These are phyloP conservation scores for Paraconiothyrium sp. DNA, from an alignment of 2,329 filamentous ascomycete species.

Conservation along the genomic window DNA sequence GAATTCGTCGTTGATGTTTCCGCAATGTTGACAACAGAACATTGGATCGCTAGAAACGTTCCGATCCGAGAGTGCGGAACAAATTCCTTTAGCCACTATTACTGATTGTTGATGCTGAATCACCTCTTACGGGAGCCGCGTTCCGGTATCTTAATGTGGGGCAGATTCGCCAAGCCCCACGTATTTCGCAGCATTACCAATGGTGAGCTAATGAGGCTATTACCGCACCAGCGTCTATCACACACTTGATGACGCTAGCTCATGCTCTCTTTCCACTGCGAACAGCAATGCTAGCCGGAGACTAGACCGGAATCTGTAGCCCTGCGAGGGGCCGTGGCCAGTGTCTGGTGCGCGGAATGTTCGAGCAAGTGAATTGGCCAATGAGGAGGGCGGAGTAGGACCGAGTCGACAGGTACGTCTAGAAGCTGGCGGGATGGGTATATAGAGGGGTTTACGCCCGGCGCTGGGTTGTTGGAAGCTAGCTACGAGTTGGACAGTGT, in stretches of 20 bases:
- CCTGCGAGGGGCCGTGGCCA: not conserved
- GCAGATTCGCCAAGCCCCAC: not conserved
- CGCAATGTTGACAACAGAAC: not conserved
- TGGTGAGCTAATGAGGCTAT: conserved; percentile 24
- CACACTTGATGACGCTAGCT: conserved; percentile 9
- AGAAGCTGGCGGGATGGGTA: conserved; percentile 10
- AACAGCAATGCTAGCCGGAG: not conserved
- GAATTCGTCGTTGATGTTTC: not conserved
- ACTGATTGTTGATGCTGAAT: conserved; percentile 3
- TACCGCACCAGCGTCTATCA: not conserved
- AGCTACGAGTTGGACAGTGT: not conserved
- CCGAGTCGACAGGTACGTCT: not conserved
- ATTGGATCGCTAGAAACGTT: not conserved
- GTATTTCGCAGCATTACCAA: conserved; percentile 25
- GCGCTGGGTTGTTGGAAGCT: not conserved
- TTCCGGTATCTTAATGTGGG: not conserved
- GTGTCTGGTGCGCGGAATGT: not conserved
- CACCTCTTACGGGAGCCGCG: not conserved
- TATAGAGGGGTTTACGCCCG: conserved; percentile 5
- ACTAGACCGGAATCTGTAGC: not conserved
- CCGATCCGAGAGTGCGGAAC: not conserved
- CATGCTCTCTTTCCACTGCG: not conserved
- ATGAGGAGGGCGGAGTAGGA: not conserved
- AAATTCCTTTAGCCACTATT: not conserved
- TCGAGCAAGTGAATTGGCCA: not conserved